A percentile compares a stretch with the other conserved stretches of the same genome.
Conservation (phyloP, 2,329 filamentous ascomycete genomes). For the Dothidotthia symphoricarpi region DNA sequence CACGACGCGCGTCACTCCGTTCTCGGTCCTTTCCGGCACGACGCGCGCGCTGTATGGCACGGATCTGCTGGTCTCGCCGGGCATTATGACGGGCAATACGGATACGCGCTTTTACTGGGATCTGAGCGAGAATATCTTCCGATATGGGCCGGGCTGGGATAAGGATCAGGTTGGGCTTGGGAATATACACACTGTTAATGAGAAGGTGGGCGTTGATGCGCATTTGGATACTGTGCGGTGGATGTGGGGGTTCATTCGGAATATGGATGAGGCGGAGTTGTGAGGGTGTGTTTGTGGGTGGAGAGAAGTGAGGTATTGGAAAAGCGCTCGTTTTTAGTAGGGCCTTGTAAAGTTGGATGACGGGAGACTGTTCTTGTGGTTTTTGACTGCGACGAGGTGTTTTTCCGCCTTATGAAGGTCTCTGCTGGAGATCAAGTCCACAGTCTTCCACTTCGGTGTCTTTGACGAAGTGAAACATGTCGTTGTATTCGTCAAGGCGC, state of each 20-base stretch:
- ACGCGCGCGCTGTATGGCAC: constrained; percentile 47
- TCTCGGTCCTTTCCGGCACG: constrained; percentile 43
- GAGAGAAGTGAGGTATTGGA: too few species aligned
- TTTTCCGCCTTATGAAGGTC: too few species aligned
- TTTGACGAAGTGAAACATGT: too few species aligned
- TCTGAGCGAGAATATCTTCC: constrained; percentile 54
- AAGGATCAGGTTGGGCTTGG: constrained; percentile 41
- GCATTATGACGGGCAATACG: constrained; percentile 55
- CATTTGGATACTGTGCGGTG: constrained; percentile 48
- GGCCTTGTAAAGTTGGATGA: too few species aligned
- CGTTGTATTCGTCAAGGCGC: too few species aligned
- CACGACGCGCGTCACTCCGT: constrained; percentile 22
- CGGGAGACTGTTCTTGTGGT: too few species aligned
- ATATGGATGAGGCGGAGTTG: constrained; percentile 47
- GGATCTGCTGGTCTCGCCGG: constrained; percentile 39
- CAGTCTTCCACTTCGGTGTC: too few species aligned
- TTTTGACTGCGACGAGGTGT: too few species aligned
- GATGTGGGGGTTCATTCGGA: constrained; percentile 46
- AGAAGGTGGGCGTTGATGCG: constrained; percentile 45
- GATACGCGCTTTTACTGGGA: constrained; percentile 56
- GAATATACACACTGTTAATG: constrained; percentile 54
- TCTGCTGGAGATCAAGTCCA: too few species aligned
- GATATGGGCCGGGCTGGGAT: constrained; percentile 51
- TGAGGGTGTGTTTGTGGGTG: too few species aligned
- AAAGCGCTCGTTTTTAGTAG: too few species aligned